Percentiles rank a stretch among this genome's conserved stretches.
Evolutionary conservation across 169 alveolate genomes (phyloP).

Genomic region (Eimeria sp.): DNA sequence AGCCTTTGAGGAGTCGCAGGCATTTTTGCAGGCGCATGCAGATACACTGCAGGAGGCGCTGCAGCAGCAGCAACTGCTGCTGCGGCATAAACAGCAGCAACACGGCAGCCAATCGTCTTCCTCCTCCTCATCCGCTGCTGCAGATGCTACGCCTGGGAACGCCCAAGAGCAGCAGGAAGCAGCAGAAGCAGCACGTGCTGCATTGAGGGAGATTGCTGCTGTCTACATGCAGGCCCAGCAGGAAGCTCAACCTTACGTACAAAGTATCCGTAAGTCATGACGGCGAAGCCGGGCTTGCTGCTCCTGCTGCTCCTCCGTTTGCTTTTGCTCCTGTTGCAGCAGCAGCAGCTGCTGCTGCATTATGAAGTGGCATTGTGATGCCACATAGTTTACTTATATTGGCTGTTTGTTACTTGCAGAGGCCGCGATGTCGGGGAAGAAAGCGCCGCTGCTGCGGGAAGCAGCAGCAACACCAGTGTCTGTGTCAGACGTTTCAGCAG

Average conservation of each 20-base stretch:
- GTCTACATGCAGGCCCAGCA: constrained; percentile 74
- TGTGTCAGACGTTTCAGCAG: neutral
- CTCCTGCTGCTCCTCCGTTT: neutral
- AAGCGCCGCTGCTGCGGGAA: neutral
- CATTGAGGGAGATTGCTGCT: constrained; percentile 63
- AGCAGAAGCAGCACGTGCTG: constrained; percentile 37
- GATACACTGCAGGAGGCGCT: constrained; percentile 52
- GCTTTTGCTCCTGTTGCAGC: constrained; percentile 10
- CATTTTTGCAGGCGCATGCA: constrained; percentile 35
- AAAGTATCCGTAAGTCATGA: constrained; percentile 29
- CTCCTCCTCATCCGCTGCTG: neutral
- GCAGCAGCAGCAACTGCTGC: constrained; percentile 74
- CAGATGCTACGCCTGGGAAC: neutral
- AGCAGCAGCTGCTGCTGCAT: constrained; percentile 3
- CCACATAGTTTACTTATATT: too few species aligned
- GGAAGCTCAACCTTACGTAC: constrained; percentile 52
- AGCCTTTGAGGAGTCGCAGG: constrained; percentile 40
- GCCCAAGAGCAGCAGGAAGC: constrained; percentile 30
- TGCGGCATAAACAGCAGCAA: constrained; percentile 53
- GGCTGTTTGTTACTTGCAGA: neutral
- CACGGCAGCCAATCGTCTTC: neutral
- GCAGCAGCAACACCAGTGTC: constrained; percentile 1
- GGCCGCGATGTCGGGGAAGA: neutral
- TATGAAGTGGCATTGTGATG: neutral
- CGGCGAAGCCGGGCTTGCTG: neutral